These are phyloP conservation scores for Hordeum pubiflorum DNA, from an alignment of 202 grass and related monocot genomes.

Conservation along the genomic window DNA sequence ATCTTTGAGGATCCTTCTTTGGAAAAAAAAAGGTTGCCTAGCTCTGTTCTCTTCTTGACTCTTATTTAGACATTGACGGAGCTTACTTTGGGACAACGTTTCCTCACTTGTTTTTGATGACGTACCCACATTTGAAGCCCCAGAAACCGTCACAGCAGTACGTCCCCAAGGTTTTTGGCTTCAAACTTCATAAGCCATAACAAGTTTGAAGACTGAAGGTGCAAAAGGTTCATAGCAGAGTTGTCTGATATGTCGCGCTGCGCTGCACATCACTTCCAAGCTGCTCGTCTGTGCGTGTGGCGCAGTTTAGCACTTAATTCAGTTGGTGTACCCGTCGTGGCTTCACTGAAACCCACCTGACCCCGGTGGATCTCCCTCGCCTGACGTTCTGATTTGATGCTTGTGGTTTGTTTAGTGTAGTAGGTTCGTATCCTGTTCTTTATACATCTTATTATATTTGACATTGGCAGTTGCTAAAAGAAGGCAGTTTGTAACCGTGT, in stretches of 20 bases:
- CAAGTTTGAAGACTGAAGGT: slow-evolving; percentile 22
- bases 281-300: background rate
- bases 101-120: slow-evolving; percentile 76
- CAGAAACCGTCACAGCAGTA: slow-evolving; percentile 56
- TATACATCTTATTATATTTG: background rate
- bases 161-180: slow-evolving; percentile 65
- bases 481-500: background rate
- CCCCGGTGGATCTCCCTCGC: background rate
- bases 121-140: slow-evolving; percentile 55
- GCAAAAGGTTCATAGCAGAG: background rate
- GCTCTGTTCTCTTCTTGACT: slow-evolving; percentile 51
- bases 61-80: slow-evolving; percentile 56
- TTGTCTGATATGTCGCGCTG: background rate
- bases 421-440: background rate
- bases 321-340: background rate
- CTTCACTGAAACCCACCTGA: background rate
- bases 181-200: slow-evolving; percentile 66
- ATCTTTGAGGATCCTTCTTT: background rate
- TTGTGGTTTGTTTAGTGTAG: slow-evolving; percentile 27
- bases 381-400: slow-evolving; percentile 11
- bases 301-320: background rate
- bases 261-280: background rate
- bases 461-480: background rate
- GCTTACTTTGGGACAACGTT: slow-evolving; percentile 77
- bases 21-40: background rate